Evolutionary conservation across 1,284 basidiomycete species (phyloP).

Genomic region (Naganishia sp.): DNA sequence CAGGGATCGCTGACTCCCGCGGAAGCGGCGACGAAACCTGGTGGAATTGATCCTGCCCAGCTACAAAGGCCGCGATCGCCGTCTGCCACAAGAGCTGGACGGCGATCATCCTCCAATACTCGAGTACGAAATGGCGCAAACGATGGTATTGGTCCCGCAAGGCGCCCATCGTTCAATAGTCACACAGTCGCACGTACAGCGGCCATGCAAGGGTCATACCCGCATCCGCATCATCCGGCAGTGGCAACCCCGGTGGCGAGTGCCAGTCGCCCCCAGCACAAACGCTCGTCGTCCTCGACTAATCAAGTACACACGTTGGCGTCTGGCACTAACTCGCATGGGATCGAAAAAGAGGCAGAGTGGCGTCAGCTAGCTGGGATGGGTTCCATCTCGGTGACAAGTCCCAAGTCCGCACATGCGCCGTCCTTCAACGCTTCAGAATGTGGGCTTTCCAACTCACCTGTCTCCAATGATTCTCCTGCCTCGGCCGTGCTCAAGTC

Average conservation of each 20-base stretch:
- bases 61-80: slow-evolving; percentile 16
- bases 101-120: slow-evolving; percentile 16
- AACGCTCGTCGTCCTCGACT: slow-evolving; percentile 14
- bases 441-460: slow-evolving; percentile 10
- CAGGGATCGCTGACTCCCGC: neutral
- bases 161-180: slow-evolving; percentile 23
- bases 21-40: neutral
- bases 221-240: slow-evolving; percentile 16
- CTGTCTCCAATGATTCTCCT: slow-evolving; percentile 9
- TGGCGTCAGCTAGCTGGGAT: slow-evolving; percentile 21
- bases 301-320: slow-evolving; percentile 24
- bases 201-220: slow-evolving; percentile 24
- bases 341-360: slow-evolving; percentile 24
- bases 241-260: neutral
- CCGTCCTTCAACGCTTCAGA: slow-evolving; percentile 12
- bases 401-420: slow-evolving; percentile 7
- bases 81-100: slow-evolving; percentile 18
- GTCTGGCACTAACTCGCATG: slow-evolving; percentile 12
- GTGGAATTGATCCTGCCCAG: slow-evolving; percentile 6
- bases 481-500: slow-evolving; percentile 11
- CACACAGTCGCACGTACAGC: slow-evolving; percentile 19
- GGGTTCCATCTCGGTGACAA: neutral
- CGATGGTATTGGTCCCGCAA: slow-evolving; percentile 25
- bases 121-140: neutral
- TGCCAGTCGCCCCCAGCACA: slow-evolving; percentile 7